Evolutionary conservation across 768 basidiomycete genomes (phyloP).

Genomic region (Lactarius hatsudake): DNA sequence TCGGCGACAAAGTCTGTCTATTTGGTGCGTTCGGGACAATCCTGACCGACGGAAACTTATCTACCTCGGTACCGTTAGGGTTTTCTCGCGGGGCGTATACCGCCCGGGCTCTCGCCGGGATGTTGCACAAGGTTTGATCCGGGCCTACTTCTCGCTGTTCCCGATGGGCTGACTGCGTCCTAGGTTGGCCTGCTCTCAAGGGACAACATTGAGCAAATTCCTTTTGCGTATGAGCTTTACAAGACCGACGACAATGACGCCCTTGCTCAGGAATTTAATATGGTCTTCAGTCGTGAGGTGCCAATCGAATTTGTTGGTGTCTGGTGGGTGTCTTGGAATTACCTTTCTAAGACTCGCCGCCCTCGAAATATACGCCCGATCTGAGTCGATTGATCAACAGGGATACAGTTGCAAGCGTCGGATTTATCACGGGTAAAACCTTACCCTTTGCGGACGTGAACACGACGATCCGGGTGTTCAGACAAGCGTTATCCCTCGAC

Average conservation of each 20-base stretch:
- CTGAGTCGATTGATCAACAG: constrained; percentile 32
- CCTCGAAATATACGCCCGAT: background rate
- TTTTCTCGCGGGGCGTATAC: constrained; percentile 75
- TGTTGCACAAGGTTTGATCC: constrained; percentile 52
- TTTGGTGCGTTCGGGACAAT: constrained; percentile 48
- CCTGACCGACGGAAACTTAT: constrained; percentile 8
- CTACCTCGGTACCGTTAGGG: constrained; percentile 40
- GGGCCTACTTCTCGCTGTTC: background rate
- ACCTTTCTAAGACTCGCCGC: too few species aligned
- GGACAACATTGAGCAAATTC: constrained; percentile 65
- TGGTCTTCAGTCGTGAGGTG: constrained; percentile 63
- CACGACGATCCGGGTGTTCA: constrained; percentile 61
- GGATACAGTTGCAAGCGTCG: constrained; percentile 82
- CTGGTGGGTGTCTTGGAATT: constrained; percentile 47
- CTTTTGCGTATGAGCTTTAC: constrained; percentile 75
- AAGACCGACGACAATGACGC: constrained; percentile 46
- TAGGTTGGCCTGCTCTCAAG: constrained; percentile 69
- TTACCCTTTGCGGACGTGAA: constrained; percentile 70
- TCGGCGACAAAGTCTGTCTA: constrained; percentile 70
- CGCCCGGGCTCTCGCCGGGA: constrained; percentile 71
- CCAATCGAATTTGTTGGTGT: constrained; percentile 77
- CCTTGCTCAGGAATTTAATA: constrained; percentile 65
- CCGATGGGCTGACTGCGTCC: background rate
- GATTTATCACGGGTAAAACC: constrained; percentile 52
- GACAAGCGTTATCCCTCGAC: constrained; percentile 76